phyloP scores from a whole-genome alignment of 164 flowering plant species.

The Tinospora cordifolia region DNA sequence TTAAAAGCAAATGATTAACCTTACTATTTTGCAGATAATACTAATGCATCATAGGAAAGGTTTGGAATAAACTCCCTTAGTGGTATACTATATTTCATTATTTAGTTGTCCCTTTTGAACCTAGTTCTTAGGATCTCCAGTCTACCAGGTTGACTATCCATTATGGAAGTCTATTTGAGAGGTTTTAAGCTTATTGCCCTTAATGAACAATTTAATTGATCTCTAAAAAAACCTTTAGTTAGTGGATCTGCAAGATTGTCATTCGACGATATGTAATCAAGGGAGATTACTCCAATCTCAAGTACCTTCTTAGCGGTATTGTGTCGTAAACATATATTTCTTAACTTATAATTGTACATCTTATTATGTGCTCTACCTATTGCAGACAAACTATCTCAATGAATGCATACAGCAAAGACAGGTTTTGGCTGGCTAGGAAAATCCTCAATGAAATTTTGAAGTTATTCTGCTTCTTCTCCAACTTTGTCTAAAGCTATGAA shows the following conservation, averaged over 20 bases:
- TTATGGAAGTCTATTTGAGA: not conserved
- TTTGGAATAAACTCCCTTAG: not conserved
- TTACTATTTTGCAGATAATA: not conserved
- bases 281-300: not conserved
- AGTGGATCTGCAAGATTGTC: constrained; percentile 1
- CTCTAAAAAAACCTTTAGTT: not conserved
- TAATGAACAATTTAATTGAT: not conserved
- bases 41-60: not conserved
- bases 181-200: not conserved
- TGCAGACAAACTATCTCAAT: not conserved
- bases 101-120: not conserved
- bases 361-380: not conserved
- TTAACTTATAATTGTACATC: not conserved
- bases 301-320: not conserved
- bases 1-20: not conserved
- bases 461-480: not conserved
- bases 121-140: no score
- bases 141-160: not conserved
- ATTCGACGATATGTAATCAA: not conserved
- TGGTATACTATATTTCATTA: not conserved
- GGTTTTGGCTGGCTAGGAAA: not conserved
- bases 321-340: not conserved
- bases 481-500: no score
- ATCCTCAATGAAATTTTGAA: not conserved
- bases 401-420: not conserved